Evolutionary conservation across 1,284 basidiomycete genomes (phyloP), one percentile per base, ranked within the genome.

Genomic region (Ceratobasidium sp.): DNA sequence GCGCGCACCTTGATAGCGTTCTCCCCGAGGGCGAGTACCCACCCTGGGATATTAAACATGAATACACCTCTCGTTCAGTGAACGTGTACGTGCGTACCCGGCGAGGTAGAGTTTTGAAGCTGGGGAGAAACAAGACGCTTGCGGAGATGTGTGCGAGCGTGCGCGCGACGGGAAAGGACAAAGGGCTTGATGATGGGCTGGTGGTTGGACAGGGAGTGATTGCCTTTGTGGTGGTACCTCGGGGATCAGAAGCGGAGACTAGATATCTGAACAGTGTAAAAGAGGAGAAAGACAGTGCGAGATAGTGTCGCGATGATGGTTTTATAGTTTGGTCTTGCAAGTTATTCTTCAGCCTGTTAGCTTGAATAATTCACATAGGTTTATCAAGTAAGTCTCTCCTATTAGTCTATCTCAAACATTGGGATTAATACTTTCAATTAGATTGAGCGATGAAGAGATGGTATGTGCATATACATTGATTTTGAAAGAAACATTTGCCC

Each of bases 81-180:
- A 87, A 89, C 1, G 86, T 98, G 5, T 98, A 98, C 80, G 94
- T 92, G 32, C 91, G 90, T 79, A 98, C 96, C 14, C 82, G 84
- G 73, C 82, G 87, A 75, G 90, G 88, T 77, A 85, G 95, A 38
- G 82, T 98, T 66, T 83, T 99, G 75, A 98, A 96, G 81, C 87
- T 97, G 11, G 96, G 96, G 1, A 92, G 91, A 82, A 94, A 93
- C 79, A 90, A 96, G 87, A 91, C 91, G 1, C 82, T 98, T 74
- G 86, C 86, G 75, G 64, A 70, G 7, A 63, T 73, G 7, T 67
- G 64, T 23, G 38, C 50, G 30, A 69, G 30, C 44, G 57, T 59
- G 38, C 57, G 57, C 23, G 38, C 41, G 30, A 69, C 50, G n/a
- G 64, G 64, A 14, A 55, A 69, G 52, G 64, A 41, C 18, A 50